These are phyloP conservation scores for Rhamnella rubrinervis DNA, from an alignment of 331 rosid species.

Conservation along the genomic window DNA sequence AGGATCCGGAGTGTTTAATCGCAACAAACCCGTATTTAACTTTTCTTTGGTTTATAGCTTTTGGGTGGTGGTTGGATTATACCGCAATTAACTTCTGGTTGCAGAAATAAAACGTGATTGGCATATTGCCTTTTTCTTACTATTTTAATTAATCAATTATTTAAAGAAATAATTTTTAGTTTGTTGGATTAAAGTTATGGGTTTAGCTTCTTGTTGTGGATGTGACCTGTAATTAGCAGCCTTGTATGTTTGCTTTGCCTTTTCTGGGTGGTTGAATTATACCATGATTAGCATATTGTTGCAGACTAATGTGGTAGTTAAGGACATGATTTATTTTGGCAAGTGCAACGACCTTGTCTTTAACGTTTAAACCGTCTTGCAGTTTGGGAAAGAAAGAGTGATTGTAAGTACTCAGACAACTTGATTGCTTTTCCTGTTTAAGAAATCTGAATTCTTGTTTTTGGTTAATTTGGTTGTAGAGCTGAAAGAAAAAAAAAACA, in stretches of 20 bases:
- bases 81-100: slow-evolving; percentile 44
- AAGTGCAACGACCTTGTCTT: slow-evolving; percentile 34
- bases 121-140: slow-evolving; percentile 31
- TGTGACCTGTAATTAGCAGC: slow-evolving; percentile 34
- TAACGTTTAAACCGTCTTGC: slow-evolving; percentile 29
- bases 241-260: slow-evolving; percentile 16
- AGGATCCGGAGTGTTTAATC: slow-evolving; percentile 29
- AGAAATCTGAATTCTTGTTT: slow-evolving; percentile 22
- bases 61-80: slow-evolving; percentile 40
- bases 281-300: slow-evolving; percentile 31
- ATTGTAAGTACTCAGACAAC: slow-evolving; percentile 5
- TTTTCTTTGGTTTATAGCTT: slow-evolving; percentile 21
- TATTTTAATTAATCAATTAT: slow-evolving; percentile 12
- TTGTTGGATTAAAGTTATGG: slow-evolving; percentile 43
- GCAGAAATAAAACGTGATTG: slow-evolving; percentile 39
- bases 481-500: slow-evolving; percentile 15
- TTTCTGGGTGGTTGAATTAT: slow-evolving; percentile 39
- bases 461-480: slow-evolving; percentile 31
- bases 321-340: slow-evolving; percentile 27
- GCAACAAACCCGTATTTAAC: slow-evolving; percentile 28
- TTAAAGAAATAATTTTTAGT: slow-evolving; percentile 1
- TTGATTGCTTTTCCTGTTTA: slow-evolving; percentile 7
- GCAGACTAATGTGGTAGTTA: slow-evolving; percentile 27
- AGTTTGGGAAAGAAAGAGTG: slow-evolving; percentile 35
- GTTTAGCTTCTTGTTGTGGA: slow-evolving; percentile 39